Evolutionary conservation across 2,329 filamentous ascomycete genomes (phyloP).

Genomic region (Talaromyces sp.): DNA sequence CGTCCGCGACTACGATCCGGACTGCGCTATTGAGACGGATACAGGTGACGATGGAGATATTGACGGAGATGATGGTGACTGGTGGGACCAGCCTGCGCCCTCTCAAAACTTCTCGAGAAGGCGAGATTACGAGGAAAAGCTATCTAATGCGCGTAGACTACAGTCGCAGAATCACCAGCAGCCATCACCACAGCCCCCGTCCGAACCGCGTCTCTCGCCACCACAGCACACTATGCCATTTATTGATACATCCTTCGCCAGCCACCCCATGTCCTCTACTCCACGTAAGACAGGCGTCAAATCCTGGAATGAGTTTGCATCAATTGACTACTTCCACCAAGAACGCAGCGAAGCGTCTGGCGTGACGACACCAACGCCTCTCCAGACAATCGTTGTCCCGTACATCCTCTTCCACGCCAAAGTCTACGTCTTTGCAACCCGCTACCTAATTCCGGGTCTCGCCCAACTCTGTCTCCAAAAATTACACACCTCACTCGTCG

Average conservation of each 20-base stretch:
- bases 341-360: background rate
- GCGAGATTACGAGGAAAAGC: constrained; percentile 3
- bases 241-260: constrained; percentile 38
- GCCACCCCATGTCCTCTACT: constrained; percentile 29
- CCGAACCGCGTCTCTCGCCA: background rate
- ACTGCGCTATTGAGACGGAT: constrained; percentile 17
- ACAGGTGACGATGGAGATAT: constrained; percentile 15
- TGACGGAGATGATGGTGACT: constrained; percentile 17
- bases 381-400: constrained; percentile 27
- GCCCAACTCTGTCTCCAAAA: constrained; percentile 41
- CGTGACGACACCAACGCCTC: background rate
- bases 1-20: background rate
- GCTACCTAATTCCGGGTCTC: constrained; percentile 39
- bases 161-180: constrained; percentile 11
- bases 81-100: constrained; percentile 14
- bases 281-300: constrained; percentile 31
- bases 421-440: constrained; percentile 42
- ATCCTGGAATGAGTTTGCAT: constrained; percentile 39
- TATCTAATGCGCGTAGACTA: constrained; percentile 10
- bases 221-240: constrained; percentile 20
- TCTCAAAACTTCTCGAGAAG: constrained; percentile 6
- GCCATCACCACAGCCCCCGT: background rate
- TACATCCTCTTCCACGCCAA: constrained; percentile 45
- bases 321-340: constrained; percentile 34
- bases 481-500: constrained; percentile 36